A percentile compares a stretch with the other conserved stretches of the same genome.
These are phyloP conservation scores for Paramecium sexaurelia DNA, from an alignment of 73 alveolate genomes.

Conservation along the genomic window DNA sequence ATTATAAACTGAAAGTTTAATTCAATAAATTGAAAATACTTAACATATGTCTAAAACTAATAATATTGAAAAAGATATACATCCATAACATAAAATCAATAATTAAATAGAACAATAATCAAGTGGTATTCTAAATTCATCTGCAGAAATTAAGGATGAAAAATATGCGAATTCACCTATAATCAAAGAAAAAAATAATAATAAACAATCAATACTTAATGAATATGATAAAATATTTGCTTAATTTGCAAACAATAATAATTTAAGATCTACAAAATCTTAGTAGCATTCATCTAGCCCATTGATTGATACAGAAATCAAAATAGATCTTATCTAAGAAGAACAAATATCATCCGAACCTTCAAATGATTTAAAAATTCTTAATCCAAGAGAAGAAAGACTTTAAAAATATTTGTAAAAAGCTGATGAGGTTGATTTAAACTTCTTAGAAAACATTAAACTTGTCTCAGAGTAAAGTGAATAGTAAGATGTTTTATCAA, in stretches of 20 bases:
- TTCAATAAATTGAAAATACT: background rate
- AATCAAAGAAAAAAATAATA: background rate
- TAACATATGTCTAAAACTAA: background rate
- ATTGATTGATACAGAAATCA: background rate
- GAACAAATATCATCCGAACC: background rate
- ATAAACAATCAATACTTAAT: background rate
- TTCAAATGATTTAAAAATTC: background rate
- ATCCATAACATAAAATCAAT: background rate
- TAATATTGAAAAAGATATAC: background rate
- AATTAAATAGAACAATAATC: background rate
- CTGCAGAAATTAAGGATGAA: background rate
- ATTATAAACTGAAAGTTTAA: background rate
- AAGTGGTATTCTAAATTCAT: background rate
- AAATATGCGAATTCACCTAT: background rate
- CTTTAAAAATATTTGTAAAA: constrained; percentile 4
- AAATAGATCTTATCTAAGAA: background rate
- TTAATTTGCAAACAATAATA: background rate
- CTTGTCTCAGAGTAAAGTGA: background rate
- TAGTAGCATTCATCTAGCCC: background rate
- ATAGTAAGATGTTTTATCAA: background rate
- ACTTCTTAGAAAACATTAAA: background rate
- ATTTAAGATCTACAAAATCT: background rate
- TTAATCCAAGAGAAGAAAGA: constrained; percentile 32
- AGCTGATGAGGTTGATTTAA: constrained; percentile 12
- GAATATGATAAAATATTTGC: background rate